These are phyloP conservation scores for Hemileccinum impolitum DNA, from an alignment of 768 basidiomycete genomes.

Conservation along the genomic window DNA sequence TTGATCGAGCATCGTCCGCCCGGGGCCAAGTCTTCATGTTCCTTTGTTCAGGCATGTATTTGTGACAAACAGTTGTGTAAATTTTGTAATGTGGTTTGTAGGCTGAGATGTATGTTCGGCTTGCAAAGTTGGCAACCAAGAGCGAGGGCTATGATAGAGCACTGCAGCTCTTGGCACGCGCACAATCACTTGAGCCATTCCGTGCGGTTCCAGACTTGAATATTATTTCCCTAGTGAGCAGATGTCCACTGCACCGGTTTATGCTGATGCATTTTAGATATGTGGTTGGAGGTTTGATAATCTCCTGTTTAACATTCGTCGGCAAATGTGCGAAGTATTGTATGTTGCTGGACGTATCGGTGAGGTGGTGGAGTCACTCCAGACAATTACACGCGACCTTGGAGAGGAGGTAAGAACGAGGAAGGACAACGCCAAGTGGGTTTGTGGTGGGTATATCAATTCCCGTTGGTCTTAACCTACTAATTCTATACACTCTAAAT, in stretches of 20 bases:
- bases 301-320: neutral
- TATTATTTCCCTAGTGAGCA: conserved; percentile 1
- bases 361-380: neutral
- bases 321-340: conserved; percentile 3
- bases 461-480: neutral
- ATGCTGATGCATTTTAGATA: conserved; percentile 1
- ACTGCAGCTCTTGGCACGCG: neutral
- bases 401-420: neutral
- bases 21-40: conserved; percentile 1
- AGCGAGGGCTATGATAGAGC: neutral
- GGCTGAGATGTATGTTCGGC: conserved; percentile 8
- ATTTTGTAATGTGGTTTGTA: neutral
- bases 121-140: conserved; percentile 1
- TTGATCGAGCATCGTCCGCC: conserved; percentile 2
- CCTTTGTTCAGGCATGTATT: conserved; percentile 6
- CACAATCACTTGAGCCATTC: conserved; percentile 5
- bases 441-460: neutral
- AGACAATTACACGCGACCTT: neutral
- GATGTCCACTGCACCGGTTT: neutral
- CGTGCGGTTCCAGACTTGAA: neutral
- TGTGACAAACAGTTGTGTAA: neutral
- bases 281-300: conserved; percentile 13
- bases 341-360: neutral
- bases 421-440: conserved; percentile 4
- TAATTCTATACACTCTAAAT: neutral